These are phyloP conservation scores for Coniochaeta sp. DNA, from an alignment of 2,329 filamentous ascomycete species.

Conservation along the genomic window DNA sequence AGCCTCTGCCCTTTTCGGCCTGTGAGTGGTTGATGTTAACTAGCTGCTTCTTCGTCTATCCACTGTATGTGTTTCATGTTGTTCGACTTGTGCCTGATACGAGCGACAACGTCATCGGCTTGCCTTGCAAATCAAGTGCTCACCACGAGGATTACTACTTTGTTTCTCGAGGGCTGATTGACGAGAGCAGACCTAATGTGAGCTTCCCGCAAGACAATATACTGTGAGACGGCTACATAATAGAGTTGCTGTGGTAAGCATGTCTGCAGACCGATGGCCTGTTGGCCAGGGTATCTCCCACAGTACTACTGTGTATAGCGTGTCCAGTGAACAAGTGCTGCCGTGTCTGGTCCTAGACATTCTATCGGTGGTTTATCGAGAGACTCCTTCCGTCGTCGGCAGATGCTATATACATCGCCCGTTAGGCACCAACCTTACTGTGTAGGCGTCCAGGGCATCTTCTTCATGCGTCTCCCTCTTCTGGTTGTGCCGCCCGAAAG, in stretches of 20 bases:
- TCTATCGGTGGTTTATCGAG: background rate
- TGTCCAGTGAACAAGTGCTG: background rate
- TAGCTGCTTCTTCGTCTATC: background rate
- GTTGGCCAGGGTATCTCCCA: background rate
- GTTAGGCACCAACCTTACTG: background rate
- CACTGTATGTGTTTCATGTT: background rate
- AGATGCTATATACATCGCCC: background rate
- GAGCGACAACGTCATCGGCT: background rate
- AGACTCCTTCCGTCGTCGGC: background rate
- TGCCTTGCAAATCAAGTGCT: background rate
- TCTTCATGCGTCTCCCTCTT: no score
- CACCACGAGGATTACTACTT: background rate
- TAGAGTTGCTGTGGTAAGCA: background rate
- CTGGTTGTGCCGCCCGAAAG: no score
- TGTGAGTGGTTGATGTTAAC: background rate
- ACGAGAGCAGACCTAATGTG: background rate
- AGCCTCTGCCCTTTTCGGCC: no score
- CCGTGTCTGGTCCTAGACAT: background rate
- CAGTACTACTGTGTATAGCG: no score
- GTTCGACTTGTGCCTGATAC: background rate
- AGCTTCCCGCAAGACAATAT: background rate
- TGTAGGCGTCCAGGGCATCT: no score
- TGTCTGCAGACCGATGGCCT: background rate
- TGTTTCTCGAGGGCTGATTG: background rate
- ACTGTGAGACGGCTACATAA: no score